Percentiles rank a stretch among this genome's conserved stretches.
phyloP scores from a whole-genome alignment of 345 rosid species.

The Mangifera indica region DNA sequence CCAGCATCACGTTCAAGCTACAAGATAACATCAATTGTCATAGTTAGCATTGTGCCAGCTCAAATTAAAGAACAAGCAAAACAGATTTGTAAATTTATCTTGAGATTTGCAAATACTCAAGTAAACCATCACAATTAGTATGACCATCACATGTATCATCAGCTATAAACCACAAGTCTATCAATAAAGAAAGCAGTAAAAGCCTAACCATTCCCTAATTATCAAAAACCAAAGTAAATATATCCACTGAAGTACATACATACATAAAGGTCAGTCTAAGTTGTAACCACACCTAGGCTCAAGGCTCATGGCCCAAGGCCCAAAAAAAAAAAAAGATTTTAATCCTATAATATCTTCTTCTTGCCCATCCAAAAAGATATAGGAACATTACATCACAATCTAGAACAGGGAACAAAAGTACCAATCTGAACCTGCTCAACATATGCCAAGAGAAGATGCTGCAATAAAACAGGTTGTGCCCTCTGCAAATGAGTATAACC shows the following conservation, averaged over 20 bases:
- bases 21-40: constrained; percentile 32
- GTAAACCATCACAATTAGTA: not conserved
- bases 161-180: not conserved
- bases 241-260: not conserved
- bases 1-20: constrained; percentile 94
- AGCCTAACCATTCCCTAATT: not conserved
- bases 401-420: not conserved
- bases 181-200: not conserved
- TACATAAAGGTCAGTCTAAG: not conserved
- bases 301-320: no score
- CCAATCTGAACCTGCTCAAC: constrained; percentile 71
- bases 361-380: not conserved
- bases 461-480: constrained; percentile 88
- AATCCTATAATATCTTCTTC: not conserved
- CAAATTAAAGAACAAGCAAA: not conserved
- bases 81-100: not conserved
- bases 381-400: not conserved
- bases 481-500: constrained; percentile 96
- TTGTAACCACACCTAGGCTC: no score
- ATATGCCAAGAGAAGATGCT: constrained; percentile 79
- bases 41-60: not conserved
- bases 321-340: not conserved
- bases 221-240: not conserved
- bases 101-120: not conserved
- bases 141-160: not conserved